Conservation (phyloP, 805 yeast species). For the Monosporozyma unispora region DNA sequence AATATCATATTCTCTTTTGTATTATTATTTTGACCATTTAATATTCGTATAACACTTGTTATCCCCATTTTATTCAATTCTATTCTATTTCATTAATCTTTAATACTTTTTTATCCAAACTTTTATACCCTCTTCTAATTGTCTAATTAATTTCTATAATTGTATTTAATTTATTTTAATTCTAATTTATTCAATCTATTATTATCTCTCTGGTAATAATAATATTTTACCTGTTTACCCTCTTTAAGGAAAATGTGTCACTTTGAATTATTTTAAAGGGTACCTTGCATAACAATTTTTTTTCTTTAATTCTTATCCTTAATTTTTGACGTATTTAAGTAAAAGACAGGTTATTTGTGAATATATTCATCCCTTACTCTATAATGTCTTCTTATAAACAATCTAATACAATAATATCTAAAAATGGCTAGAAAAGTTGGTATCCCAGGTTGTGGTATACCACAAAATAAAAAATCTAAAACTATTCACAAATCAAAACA, state of each 20-base stretch:
- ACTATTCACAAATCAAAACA: background rate
- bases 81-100: background rate
- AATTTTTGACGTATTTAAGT: background rate
- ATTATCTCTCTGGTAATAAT: no score
- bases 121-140: no score
- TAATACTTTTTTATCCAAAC: no score
- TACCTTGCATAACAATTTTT: background rate
- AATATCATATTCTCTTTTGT: no score
- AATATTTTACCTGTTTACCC: no score
- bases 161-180: no score
- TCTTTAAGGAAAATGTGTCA: background rate
- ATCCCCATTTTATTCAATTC: background rate
- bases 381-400: background rate
- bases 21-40: background rate
- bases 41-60: no score
- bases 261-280: background rate
- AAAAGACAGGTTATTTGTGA: background rate
- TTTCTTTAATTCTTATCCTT: background rate
- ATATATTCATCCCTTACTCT: background rate
- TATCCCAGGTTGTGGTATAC: conserved; percentile 12
- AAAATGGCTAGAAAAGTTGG: conserved; percentile 1
- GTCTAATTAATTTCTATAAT: no score
- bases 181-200: no score
- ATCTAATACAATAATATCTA: background rate
- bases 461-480: background rate